Evolutionary conservation across 2,329 filamentous ascomycete genomes (phyloP).

Genomic region (Ceratocystis cacaofunesta): DNA sequence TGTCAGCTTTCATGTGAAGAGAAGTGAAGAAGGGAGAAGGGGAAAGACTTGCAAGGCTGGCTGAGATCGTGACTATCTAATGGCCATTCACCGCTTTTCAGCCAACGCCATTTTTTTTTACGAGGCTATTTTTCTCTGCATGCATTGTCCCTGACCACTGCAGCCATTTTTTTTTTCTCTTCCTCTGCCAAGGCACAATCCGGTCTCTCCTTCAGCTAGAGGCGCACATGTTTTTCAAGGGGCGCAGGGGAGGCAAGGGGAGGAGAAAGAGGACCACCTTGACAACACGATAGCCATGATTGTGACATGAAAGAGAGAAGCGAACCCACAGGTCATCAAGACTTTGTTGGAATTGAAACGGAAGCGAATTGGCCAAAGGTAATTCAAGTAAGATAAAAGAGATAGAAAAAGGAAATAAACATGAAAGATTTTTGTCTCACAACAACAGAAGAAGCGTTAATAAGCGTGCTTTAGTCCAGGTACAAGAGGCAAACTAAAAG

Average conservation of each 20-base stretch:
- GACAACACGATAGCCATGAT: neutral
- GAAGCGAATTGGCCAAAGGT: neutral
- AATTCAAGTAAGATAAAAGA: neutral
- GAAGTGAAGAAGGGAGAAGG: neutral
- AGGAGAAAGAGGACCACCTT: neutral
- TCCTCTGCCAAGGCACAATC: neutral
- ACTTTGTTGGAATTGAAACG: neutral
- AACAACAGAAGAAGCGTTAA: neutral
- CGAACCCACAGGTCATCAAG: neutral
- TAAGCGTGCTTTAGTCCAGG: neutral
- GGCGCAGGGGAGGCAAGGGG: neutral
- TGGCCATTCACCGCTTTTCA: neutral
- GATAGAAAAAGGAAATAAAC: neutral
- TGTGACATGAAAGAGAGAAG: neutral
- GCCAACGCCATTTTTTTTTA: neutral
- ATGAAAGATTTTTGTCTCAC: neutral
- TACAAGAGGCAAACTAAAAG: neutral
- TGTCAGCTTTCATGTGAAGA: neutral
- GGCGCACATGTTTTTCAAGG: neutral
- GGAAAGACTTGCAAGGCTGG: neutral
- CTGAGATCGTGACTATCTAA: neutral
- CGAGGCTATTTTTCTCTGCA: neutral
- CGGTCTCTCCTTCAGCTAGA: neutral
- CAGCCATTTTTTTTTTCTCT: neutral
- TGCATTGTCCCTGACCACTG: constrained; percentile 6